phyloP scores from a whole-genome alignment of 371 early-diverging fungal species.

The Nematocida sp. region DNA sequence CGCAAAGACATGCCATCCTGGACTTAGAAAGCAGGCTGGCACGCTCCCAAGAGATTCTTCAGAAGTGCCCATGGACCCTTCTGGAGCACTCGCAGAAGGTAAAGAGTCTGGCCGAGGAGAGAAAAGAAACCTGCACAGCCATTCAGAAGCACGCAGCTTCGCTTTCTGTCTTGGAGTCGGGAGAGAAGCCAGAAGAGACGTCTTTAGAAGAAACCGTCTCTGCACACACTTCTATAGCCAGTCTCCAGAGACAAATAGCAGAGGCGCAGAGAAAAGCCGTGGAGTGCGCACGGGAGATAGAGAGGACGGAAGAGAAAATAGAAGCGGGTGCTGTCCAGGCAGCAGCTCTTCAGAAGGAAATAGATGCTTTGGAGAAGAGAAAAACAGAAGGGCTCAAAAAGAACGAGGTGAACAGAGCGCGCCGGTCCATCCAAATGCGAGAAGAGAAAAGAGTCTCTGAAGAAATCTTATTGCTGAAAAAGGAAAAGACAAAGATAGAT shows the following conservation, averaged over 20 bases:
- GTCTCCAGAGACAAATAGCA: constrained; percentile 66
- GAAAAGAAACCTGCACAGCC: constrained; percentile 57
- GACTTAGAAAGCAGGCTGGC: neutral
- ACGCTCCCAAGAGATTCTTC: neutral
- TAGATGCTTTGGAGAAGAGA: constrained; percentile 49
- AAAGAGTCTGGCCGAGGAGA: constrained; percentile 51
- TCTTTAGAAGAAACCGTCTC: neutral
- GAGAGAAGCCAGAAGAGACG: constrained; percentile 3
- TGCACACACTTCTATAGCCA: neutral
- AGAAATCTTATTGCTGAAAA: constrained; percentile 3
- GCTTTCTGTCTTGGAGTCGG: neutral
- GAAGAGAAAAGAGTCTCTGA: constrained; percentile 23
- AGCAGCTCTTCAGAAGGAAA: constrained; percentile 49
- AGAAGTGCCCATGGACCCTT: neutral
- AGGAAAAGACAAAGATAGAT: constrained; percentile 66
- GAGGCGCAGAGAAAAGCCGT: constrained; percentile 66
- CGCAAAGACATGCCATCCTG: neutral
- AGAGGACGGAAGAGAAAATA: constrained; percentile 45
- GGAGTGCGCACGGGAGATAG: neutral
- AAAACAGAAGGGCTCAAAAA: constrained; percentile 34
- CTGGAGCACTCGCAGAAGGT: neutral
- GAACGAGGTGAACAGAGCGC: constrained; percentile 42
- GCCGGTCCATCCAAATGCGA: constrained; percentile 43
- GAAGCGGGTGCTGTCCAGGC: constrained; percentile 55
- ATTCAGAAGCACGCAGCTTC: neutral